A percentile compares a stretch with the other conserved stretches of the same genome.
Evolutionary conservation across 805 yeast species (phyloP).

Genomic region (Pichia kluyveri): DNA sequence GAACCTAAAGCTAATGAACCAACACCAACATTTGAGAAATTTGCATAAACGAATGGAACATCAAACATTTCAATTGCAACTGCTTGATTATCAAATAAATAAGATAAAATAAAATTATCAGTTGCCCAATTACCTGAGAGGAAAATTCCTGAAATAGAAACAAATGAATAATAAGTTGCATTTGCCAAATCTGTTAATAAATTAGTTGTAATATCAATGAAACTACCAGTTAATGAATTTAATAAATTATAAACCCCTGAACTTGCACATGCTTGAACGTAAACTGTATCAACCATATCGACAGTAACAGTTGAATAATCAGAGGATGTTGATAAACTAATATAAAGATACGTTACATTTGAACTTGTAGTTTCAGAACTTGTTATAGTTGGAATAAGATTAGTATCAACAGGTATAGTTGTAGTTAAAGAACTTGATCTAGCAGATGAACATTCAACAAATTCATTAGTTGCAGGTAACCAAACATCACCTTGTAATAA

Average conservation of each 20-base stretch:
- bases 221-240: conserved; percentile 11
- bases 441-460: conserved; percentile 13
- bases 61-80: conserved; percentile 14
- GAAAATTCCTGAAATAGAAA: conserved; percentile 14
- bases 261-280: conserved; percentile 14
- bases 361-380: neutral
- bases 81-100: neutral
- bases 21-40: conserved; percentile 26
- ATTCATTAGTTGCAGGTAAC: conserved; percentile 21
- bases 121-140: conserved; percentile 18
- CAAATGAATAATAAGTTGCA: conserved; percentile 11
- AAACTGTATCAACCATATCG: neutral
- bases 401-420: neutral
- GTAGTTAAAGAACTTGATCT: neutral
- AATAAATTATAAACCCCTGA: conserved; percentile 18
- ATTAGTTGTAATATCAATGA: conserved; percentile 8
- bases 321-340: neutral
- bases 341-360: too few relatives aligned
- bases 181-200: conserved; percentile 6
- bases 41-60: conserved; percentile 30
- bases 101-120: conserved; percentile 17
- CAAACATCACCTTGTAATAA: conserved; percentile 21
- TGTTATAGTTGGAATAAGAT: neutral
- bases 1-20: conserved; percentile 42
- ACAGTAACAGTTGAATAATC: conserved; percentile 1